Evolutionary conservation across 768 basidiomycete species (phyloP), one percentile per base, ranked within the genome.

Genomic region (Kwoniella pini): DNA sequence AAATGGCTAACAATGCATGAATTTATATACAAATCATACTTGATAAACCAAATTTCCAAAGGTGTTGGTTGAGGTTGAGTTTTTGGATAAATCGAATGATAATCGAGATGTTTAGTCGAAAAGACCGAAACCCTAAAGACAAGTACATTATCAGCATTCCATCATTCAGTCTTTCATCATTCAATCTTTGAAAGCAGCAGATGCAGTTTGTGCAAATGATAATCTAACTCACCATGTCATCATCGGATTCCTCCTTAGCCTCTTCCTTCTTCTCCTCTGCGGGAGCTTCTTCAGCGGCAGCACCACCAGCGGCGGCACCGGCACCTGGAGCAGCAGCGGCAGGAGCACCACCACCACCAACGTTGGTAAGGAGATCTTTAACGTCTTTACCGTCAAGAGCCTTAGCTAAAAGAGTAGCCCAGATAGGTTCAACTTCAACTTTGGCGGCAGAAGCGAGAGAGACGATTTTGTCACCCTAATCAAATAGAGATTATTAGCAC

Each of bases 341-440:
- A 49, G 91, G 88, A 70, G 87, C 90, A 64, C 91, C 93, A 63
- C 94, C 92, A 57, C 90, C 83, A 65, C 95, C 94, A 65, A 99
- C 92, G 83, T 91, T 95, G 64, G 89, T 88, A 67, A 99, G 85
- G 54, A 98, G 84, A 44, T 94, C 92, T 82, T 91, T 97, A 75
- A 99, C 85, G 82, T 98, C 86, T 85, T 95, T 96, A 75, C 94
- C 95, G 81, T 95, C 93, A 54, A 99, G 87, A 33, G 96, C 95
- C 81, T 96, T 98, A 64, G 95, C 90, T 77, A 99, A 90, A 73
- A 99, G 88, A 13, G 88, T 81, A 60, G 93, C 93, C 96, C 96
- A 98, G 83, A 99, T 98, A 59, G 94, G 85, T 81, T 98, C 96
- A 62, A 96, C 75, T 24, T 96, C 93, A 65, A 91, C 83, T 59